Evolutionary conservation across 2,329 filamentous ascomycete genomes (phyloP), one percentile per base, ranked within the genome.

Genomic region (Fusarium siculi): DNA sequence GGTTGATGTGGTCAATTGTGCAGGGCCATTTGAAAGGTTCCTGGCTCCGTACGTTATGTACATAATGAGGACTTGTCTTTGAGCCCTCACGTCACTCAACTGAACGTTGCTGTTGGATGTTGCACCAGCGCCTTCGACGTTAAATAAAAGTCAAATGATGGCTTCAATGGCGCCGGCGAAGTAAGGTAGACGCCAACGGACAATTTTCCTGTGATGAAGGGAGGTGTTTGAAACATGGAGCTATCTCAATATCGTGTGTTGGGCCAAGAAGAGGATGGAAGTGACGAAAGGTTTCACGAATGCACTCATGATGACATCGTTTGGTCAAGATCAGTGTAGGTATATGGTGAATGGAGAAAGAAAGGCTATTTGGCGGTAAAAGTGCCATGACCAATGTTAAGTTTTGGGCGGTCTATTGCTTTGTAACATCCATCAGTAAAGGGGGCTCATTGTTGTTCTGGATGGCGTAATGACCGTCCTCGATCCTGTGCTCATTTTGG

Each of bases 321-420:
- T 25, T 9, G 12, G 12, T 10, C 49, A 15, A 25, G 9, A 16
- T 14, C n/a, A 15, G 9, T 9, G n/a, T 11, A 23, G 4, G 2
- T 23, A 34, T 16, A 23, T 12, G 12, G 5, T 15, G 5, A 16
- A 53, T 16, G 7, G 5, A 39, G 9, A 39, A 16, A 6, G 9
- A 5, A 25, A 9, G 5, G 12, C 9, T 28, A 9, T 37, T 21
- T 21, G 2, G 21, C 7, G 11, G 16, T 23, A 19, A 23, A 50
- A 7, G 1, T 23, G 1, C 28, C 5, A 23, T 23, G 4, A 1
- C 18, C 12, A 53, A 36, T 8, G 1, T 2, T 37, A 16, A 37
- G 0, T 0, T 5, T n/a, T 28, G 3, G 14, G 23, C 19, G 23
- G 2, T 30, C 11, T 30, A 30, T 39, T 18, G 5, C 34, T 28